Evolutionary conservation across 2,329 filamentous ascomycete species (phyloP).

Genomic region (Epicoccum sorghinum): DNA sequence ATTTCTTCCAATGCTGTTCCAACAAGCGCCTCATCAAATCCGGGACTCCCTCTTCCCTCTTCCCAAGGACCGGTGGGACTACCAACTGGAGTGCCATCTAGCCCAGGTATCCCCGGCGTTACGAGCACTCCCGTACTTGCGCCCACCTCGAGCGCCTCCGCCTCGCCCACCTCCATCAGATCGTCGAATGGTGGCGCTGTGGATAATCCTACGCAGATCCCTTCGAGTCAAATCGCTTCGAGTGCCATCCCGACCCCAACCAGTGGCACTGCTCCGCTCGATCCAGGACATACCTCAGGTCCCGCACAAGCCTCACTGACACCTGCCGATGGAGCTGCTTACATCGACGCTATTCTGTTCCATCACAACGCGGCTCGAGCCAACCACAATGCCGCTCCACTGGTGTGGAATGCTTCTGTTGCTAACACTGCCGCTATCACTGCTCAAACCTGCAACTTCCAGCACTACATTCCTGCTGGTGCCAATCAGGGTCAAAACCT

Average conservation of each 20-base stretch:
- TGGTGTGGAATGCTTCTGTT: slow-evolving; percentile 72
- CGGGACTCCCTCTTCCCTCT: too few species aligned
- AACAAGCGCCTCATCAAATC: too few species aligned
- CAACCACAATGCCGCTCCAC: slow-evolving; percentile 73
- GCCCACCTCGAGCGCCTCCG: background rate
- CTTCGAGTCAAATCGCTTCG: background rate
- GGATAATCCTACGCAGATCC: background rate
- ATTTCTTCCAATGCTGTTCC: too few species aligned
- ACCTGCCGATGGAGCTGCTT: slow-evolving; percentile 28
- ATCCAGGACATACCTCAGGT: slow-evolving; percentile 28
- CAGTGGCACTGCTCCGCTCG: background rate
- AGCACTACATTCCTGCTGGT: slow-evolving; percentile 56
- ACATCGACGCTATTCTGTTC: slow-evolving; percentile 54
- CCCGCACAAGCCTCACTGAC: slow-evolving; percentile 30
- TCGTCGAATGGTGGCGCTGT: background rate
- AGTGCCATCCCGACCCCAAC: background rate
- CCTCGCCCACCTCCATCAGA: background rate
- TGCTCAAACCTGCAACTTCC: slow-evolving; percentile 75
- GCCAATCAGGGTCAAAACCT: slow-evolving; percentile 89
- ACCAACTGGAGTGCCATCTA: background rate
- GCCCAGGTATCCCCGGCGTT: background rate
- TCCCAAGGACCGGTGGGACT: too few species aligned
- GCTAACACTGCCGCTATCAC: slow-evolving; percentile 66
- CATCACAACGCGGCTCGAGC: slow-evolving; percentile 86
- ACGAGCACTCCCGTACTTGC: background rate